A percentile compares a stretch with the other conserved stretches of the same genome.
Evolutionary conservation across 2,329 filamentous ascomycete genomes (phyloP).

Genomic region (Claviceps paspali): DNA sequence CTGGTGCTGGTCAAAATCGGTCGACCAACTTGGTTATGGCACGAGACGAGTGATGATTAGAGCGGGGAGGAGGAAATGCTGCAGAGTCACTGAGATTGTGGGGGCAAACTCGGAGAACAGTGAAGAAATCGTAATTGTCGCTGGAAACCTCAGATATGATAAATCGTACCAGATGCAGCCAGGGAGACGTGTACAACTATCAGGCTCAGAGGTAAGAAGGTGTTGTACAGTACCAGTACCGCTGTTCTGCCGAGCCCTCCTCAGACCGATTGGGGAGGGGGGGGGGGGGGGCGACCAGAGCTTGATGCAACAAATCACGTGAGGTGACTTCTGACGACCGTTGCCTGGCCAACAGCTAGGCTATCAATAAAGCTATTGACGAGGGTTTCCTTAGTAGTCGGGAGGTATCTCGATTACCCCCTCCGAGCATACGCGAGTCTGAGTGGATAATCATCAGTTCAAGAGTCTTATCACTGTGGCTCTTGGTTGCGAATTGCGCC

Average conservation of each 20-base stretch:
- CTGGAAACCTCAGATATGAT: background rate
- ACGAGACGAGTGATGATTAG: background rate
- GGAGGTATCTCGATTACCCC: background rate
- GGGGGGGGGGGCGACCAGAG: background rate
- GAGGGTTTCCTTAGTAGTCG: background rate
- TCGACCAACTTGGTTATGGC: background rate
- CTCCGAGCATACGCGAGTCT: background rate
- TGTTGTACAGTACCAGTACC: too few relatives aligned
- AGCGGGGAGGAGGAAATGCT: constrained; percentile 9
- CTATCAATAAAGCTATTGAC: constrained; percentile 2
- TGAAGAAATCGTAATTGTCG: constrained; percentile 9
- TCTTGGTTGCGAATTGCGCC: background rate
- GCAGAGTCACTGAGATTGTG: constrained; percentile 12
- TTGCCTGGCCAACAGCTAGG: constrained; percentile 10
- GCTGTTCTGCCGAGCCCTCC: constrained; percentile 15
- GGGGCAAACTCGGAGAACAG: constrained; percentile 9
- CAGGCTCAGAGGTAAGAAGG: constrained; percentile 14
- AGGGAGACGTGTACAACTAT: constrained; percentile 9
- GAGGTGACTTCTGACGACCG: background rate
- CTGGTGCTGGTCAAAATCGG: background rate
- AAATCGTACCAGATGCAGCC: constrained; percentile 3
- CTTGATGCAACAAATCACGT: constrained; percentile 12
- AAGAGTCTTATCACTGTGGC: background rate
- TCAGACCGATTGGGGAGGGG: too few relatives aligned
- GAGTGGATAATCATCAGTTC: background rate